Base-by-base conservation (phyloP, 1,284 basidiomycete species). In the Amanita bisporigera region DNA sequence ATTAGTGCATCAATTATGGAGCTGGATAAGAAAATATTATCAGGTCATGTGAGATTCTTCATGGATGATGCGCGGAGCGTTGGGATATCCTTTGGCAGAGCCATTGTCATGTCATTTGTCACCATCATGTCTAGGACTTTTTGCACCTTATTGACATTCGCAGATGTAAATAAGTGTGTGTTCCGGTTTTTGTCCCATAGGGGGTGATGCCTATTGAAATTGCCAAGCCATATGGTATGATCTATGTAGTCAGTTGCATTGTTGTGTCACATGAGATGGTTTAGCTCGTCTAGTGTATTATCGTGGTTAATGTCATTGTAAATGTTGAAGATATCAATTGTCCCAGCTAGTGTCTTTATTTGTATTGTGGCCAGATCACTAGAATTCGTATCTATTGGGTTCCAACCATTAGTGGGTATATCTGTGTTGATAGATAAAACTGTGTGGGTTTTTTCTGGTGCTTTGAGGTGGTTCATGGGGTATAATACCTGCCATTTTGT, bases 121-220 rank as follows among this genome's bases (percentile, higher is more conserved):
- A 6, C 17, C 4, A 21, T 9, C 5, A 36, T 15, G 26, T 40
- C 19, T 12, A 57, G 54, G 33, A 57, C 4, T 12, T 15, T 15
- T 15, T 57, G 54, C 4, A 33, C 33, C 17, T 7, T 15, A 19
- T 21, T 9, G n/a, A n/a, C 4, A 33, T 58, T 58, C 4, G 55
- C 12, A 0, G 7, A 3, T 11, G 55, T 81, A 67, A 84, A 81
- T 0, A 84, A 76, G 24, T 82, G 81, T 0, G 49, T 5, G 66
- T 83, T 82, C 0, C 50, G 2, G 0, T 71, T 64, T 1, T 75
- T 68, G n/a, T 85, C 83, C 84, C 84, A 85, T 1, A 78, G 17
- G 0, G 80, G 79, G 70, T 84, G 80, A 69, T 86, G 84, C 0
- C 79, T 67, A 67, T 85, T 85, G 73, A 84, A 85, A 72, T 85